These are phyloP conservation scores for Camelina neglecta DNA, from an alignment of 345 rosid species.

Conservation along the genomic window DNA sequence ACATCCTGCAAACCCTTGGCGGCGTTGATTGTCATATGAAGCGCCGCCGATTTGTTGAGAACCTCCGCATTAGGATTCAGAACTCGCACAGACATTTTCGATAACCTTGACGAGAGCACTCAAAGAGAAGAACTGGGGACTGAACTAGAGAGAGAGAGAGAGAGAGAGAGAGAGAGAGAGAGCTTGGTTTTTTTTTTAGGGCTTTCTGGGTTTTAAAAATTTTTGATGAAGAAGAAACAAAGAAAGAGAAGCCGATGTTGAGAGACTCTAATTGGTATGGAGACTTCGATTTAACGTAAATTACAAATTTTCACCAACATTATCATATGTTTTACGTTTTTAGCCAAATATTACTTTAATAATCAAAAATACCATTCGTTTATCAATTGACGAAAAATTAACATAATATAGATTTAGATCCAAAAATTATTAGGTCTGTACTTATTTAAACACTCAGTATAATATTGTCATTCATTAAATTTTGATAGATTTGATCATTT, in stretches of 20 bases:
- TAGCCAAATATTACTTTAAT: neutral
- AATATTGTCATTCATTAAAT: neutral
- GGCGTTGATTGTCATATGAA: constrained; percentile 98
- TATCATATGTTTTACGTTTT: constrained; percentile 6
- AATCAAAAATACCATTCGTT: too few species aligned
- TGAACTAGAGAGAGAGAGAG: constrained; percentile 18
- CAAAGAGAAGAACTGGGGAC: constrained; percentile 5
- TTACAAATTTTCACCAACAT: neutral
- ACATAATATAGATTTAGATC: neutral
- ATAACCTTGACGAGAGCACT: neutral
- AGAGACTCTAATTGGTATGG: neutral
- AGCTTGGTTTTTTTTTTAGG: constrained; percentile 21
- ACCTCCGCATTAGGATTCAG: constrained; percentile 98
- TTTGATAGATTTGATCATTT: neutral
- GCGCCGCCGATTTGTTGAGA: constrained; percentile 98
- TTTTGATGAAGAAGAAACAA: neutral
- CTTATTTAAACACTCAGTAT: neutral
- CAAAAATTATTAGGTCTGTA: neutral
- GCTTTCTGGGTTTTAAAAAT: constrained; percentile 39
- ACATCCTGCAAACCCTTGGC: constrained; percentile 98
- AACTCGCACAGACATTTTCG: constrained; percentile 84
- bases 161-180: constrained; percentile 17
- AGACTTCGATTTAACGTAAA: neutral
- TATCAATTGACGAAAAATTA: neutral
- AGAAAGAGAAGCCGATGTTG: neutral